Evolutionary conservation across 2,329 filamentous ascomycete genomes (phyloP).

Genomic region (Exophiala dermatitidis): DNA sequence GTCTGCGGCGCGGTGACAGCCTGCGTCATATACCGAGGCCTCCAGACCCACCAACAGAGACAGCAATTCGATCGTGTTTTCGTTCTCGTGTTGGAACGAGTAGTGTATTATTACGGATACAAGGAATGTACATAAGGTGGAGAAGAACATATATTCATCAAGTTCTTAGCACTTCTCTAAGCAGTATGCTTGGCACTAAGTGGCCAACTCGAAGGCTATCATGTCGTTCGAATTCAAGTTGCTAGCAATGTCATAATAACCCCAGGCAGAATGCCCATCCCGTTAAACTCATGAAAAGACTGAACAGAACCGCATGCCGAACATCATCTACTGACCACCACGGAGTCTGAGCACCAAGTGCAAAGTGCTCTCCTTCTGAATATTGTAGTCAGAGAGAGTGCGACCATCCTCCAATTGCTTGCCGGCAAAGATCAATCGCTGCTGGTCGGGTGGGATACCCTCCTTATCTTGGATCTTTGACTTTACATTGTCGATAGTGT

Average conservation of each 20-base stretch:
- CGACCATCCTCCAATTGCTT: conserved; percentile 54
- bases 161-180: neutral
- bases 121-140: too few relatives aligned
- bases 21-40: too few relatives aligned
- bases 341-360: conserved; percentile 58
- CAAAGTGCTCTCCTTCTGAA: conserved; percentile 56
- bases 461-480: conserved; percentile 76
- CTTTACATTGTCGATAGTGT: conserved; percentile 66
- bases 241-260: conserved; percentile 1
- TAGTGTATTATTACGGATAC: too few relatives aligned
- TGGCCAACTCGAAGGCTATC: neutral
- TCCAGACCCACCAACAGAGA: too few relatives aligned
- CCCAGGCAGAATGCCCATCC: neutral
- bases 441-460: conserved; percentile 63
- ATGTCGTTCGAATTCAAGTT: neutral
- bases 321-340: conserved; percentile 37
- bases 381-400: conserved; percentile 49
- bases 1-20: too few relatives aligned
- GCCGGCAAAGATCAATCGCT: conserved; percentile 63
- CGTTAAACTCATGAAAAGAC: conserved; percentile 4
- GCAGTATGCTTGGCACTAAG: conserved; percentile 2
- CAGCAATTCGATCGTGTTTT: too few relatives aligned
- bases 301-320: conserved; percentile 1
- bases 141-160: neutral
- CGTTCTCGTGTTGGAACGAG: too few relatives aligned